Percentiles rank a stretch among this genome's conserved stretches.
phyloP scores from a whole-genome alignment of 192 early-diverging fungal species.

The Rhizoclosmatium globosum region DNA sequence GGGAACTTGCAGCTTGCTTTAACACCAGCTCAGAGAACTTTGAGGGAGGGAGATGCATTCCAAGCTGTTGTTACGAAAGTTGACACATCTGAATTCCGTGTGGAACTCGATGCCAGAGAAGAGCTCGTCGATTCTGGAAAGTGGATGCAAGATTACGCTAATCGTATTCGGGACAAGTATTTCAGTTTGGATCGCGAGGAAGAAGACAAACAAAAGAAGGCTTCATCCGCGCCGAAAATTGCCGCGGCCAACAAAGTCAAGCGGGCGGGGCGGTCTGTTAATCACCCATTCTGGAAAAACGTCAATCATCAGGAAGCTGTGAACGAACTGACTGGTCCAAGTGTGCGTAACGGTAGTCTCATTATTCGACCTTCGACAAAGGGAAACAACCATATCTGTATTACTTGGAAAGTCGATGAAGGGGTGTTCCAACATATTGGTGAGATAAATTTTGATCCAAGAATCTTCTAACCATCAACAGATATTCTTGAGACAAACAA shows the following conservation, averaged over 20 bases:
- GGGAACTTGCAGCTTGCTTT: conserved; percentile 76
- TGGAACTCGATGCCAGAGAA: conserved; percentile 77
- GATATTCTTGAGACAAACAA: conserved; percentile 78
- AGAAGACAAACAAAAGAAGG: conserved; percentile 28
- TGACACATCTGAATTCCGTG: conserved; percentile 78
- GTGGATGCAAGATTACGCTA: conserved; percentile 31
- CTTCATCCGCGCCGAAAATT: conserved; percentile 2
- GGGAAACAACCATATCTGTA: conserved; percentile 86
- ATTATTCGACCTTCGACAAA: conserved; percentile 92
- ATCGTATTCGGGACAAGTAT: conserved; percentile 17
- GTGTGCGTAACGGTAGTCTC: conserved; percentile 67
- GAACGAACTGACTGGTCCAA: conserved; percentile 72
- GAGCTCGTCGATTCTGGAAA: conserved; percentile 37
- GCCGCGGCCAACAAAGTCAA: conserved; percentile 34
- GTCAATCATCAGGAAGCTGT: conserved; percentile 77
- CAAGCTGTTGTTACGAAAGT: conserved; percentile 81
- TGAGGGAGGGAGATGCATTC: conserved; percentile 74
- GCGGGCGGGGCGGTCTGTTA: conserved; percentile 66
- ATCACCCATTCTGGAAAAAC: conserved; percentile 87
- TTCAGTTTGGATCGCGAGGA: conserved; percentile 53
- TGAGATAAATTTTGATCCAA: conserved; percentile 23
- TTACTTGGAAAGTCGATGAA: conserved; percentile 93
- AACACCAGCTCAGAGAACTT: conserved; percentile 44
- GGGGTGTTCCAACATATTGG: conserved; percentile 89
- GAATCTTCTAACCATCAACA: conserved; percentile 31